phyloP scores from a whole-genome alignment of 106 monocot genomes.

The Dioscorea dumetorum region DNA sequence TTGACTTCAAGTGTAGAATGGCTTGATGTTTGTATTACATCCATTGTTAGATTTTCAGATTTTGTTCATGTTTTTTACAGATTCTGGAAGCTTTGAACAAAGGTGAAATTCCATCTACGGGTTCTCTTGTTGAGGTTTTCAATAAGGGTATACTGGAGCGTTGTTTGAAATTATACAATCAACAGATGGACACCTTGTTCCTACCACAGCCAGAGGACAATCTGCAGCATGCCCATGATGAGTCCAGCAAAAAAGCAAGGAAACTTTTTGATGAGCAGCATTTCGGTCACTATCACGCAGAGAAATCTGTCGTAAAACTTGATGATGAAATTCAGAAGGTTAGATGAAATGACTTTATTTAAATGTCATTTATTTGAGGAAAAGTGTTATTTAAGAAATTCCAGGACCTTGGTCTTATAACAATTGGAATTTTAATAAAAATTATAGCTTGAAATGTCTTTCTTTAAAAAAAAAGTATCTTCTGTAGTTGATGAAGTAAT shows the following conservation, averaged over 20 bases:
- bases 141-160: conserved; percentile 88
- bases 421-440: no score
- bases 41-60: not conserved
- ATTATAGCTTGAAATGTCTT: no score
- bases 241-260: conserved; percentile 39
- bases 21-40: not conserved
- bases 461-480: no score
- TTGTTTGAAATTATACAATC: conserved; percentile 68
- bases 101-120: conserved; percentile 96
- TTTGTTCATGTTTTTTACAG: conserved; percentile 31
- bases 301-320: conserved; percentile 58
- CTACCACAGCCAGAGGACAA: conserved; percentile 53
- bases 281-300: conserved; percentile 84
- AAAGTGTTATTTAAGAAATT: no score
- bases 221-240: conserved; percentile 45
- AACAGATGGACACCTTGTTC: conserved; percentile 50
- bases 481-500: no score
- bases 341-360: not conserved
- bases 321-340: conserved; percentile 89
- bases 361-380: no score
- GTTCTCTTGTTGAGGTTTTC: conserved; percentile 95
- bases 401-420: no score
- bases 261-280: conserved; percentile 79
- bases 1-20: not conserved
- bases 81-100: conserved; percentile 96